These are phyloP conservation scores for Syncephalastrum sp. DNA, from an alignment of 371 early-diverging fungal species.

Conservation along the genomic window DNA sequence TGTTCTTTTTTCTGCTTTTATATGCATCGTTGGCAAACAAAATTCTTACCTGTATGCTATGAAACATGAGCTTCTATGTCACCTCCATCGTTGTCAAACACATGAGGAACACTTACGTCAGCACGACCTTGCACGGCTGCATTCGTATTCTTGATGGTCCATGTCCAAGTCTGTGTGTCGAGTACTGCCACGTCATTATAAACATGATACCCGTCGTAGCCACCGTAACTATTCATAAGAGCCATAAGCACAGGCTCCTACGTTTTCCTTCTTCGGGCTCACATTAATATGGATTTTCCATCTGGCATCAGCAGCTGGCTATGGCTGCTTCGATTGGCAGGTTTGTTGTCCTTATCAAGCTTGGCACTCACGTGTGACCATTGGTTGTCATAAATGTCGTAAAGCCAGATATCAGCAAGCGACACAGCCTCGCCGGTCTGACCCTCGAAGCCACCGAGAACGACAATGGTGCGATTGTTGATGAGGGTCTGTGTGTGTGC, in stretches of 20 bases:
- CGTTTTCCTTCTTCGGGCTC: slow-evolving; percentile 10
- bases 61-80: slow-evolving; percentile 7
- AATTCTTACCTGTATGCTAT: slow-evolving; percentile 47
- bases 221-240: slow-evolving; percentile 33
- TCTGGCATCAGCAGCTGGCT: slow-evolving; percentile 42
- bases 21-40: slow-evolving; percentile 1
- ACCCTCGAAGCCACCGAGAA: slow-evolving; percentile 45
- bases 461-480: slow-evolving; percentile 25
- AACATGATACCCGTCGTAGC: slow-evolving; percentile 49
- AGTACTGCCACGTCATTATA: slow-evolving; percentile 46
- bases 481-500: slow-evolving; percentile 43
- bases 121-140: slow-evolving; percentile 48
- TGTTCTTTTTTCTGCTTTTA: not conserved
- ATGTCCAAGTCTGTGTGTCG: slow-evolving; percentile 43
- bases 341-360: slow-evolving; percentile 31
- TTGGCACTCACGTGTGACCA: slow-evolving; percentile 33
- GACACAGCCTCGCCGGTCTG: slow-evolving; percentile 34
- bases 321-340: slow-evolving; percentile 41
- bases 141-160: slow-evolving; percentile 47
- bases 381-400: slow-evolving; percentile 18
- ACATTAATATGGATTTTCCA: slow-evolving; percentile 41
- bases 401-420: slow-evolving; percentile 38
- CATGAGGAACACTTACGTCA: slow-evolving; percentile 31
- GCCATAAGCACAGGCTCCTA: not conserved
- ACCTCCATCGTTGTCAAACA: no score